Evolutionary conservation across 1,139 yeast species (phyloP), one percentile per base, ranked within the genome.

Genomic region (Taiozyma sp.): DNA sequence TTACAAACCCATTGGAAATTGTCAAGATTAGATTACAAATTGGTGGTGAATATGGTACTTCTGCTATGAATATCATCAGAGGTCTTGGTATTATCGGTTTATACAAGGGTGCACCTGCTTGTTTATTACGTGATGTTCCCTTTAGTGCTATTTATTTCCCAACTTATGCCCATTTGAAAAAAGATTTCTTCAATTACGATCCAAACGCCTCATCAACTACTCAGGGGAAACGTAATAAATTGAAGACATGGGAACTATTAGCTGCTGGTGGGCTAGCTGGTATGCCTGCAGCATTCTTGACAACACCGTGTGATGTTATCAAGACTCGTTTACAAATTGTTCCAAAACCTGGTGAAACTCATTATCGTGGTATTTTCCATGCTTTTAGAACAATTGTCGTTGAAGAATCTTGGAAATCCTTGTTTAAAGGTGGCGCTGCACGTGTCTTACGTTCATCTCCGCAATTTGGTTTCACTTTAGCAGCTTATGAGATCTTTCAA

Each of bases 101-200:
- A 57, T 93, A 93, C 70, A 90, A 84, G 70, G 99, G 99, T 62
- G 96, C 93, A 0, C 63, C 81, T 47, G 99, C 99, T 16, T 93
- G 99, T 73, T 71, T 93, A 64, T 74, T 91, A 66, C 85, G 99
- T 70, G 99, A 93, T 70, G 96, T 93, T 44, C 98, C 99, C 45
- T 93, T 93, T 70, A 87, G 96, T 42, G 97, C 98, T 47, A 93
- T 93, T 61, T 93, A 93, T 74, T 93, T 93, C 84, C 99, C 99
- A 51, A 83, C 97, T 13, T 93, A 93, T 70, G 96, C 97, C 41
- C 96, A 92, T 69, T 78, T 93, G 63, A 93, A 93, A 70, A 85
- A 81, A 70, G 81, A 84, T 62, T 68, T 89, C 61, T 92, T 91
- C 70, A 82, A 87, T 52, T 93, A 87, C 65, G 96, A 93, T 61